Conservation (phyloP, 2,329 filamentous ascomycete species). For the Geoglossum cookeanum region DNA sequence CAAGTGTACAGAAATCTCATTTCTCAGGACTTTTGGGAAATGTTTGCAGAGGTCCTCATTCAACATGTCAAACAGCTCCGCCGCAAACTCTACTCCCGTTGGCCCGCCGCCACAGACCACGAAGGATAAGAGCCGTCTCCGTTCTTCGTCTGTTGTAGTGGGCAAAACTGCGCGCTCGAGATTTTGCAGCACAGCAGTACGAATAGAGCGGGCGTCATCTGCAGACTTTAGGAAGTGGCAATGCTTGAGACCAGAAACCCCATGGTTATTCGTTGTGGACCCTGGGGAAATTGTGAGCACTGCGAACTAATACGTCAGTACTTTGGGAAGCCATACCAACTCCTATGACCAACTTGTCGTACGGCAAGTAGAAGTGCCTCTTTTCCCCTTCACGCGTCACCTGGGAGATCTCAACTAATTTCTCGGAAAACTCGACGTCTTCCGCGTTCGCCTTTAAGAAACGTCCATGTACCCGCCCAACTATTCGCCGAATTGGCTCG, state of each 20-base stretch:
- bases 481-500: conserved; percentile 76
- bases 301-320: conserved; percentile 1
- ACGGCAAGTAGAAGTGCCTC: conserved; percentile 77
- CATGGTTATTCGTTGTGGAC: conserved; percentile 83
- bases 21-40: conserved; percentile 80
- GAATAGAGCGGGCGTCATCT: conserved; percentile 73
- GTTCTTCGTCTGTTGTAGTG: conserved; percentile 74
- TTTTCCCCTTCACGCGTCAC: conserved; percentile 50
- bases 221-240: conserved; percentile 94
- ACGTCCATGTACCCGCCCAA: conserved; percentile 61
- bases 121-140: conserved; percentile 74
- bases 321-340: conserved; percentile 35
- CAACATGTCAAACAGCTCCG: conserved; percentile 84
- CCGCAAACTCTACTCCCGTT: conserved; percentile 93
- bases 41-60: conserved; percentile 77
- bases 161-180: conserved; percentile 84
- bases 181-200: conserved; percentile 75
- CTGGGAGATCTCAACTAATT: conserved; percentile 74
- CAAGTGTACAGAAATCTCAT: conserved; percentile 92
- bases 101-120: conserved; percentile 91
- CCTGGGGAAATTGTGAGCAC: conserved; percentile 23
- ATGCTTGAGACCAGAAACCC: conserved; percentile 83
- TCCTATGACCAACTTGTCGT: conserved; percentile 86
- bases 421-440: conserved; percentile 79
- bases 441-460: conserved; percentile 77